Evolutionary conservation across 2,329 filamentous ascomycete genomes (phyloP).

Genomic region (Pestalotiopsis fici): DNA sequence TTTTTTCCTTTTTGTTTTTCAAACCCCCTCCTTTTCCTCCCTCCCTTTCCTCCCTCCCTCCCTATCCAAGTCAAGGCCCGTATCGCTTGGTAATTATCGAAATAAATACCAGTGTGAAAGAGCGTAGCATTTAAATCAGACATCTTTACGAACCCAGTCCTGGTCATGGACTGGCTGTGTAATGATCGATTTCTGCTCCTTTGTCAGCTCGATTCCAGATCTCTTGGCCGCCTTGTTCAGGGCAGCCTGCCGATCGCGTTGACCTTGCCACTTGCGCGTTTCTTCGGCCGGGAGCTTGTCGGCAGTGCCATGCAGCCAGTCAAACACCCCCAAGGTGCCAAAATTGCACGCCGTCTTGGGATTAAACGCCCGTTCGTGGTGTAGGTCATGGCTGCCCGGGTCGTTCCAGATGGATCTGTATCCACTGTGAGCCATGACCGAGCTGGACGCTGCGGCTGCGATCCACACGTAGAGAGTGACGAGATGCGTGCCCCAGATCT

Average conservation of each 20-base stretch:
- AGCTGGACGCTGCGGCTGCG: not conserved
- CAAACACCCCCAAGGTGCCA: not conserved
- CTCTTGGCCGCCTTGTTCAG: not conserved
- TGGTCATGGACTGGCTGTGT: not conserved
- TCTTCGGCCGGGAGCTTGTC: not conserved
- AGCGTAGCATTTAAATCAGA: not conserved
- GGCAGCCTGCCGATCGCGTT: not conserved
- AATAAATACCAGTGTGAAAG: too few species aligned
- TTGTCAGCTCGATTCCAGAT: not conserved
- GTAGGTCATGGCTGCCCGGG: not conserved
- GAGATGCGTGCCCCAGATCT: not conserved
- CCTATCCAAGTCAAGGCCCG: too few species aligned
- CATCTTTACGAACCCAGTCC: not conserved
- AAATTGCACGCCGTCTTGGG: not conserved
- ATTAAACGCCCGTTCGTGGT: not conserved
- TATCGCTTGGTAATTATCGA: too few species aligned
- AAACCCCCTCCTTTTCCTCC: too few species aligned
- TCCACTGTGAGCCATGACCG: not conserved
- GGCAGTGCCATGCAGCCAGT: not conserved
- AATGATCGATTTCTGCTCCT: not conserved
- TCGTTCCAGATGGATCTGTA: not conserved
- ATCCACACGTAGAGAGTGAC: not conserved
- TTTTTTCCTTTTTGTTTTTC: too few species aligned
- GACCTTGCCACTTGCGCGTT: not conserved
- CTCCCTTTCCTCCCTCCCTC: too few species aligned